Conservation (phyloP, 2,329 filamentous ascomycete genomes). For the Trichophyton rubrum region DNA sequence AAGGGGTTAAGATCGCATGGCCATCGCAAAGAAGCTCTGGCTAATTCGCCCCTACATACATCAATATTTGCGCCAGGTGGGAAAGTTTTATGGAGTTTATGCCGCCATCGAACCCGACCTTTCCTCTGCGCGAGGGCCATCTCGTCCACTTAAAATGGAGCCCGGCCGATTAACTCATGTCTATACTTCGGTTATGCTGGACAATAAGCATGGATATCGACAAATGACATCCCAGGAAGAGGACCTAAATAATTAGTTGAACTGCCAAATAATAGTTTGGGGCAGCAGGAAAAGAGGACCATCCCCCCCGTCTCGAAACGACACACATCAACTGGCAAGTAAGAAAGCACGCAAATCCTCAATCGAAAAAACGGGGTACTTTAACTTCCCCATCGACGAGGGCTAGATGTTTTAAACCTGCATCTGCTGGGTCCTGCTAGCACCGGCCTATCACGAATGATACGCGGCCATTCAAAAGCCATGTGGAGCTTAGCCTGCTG, state of each 20-base stretch:
- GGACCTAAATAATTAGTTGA: too few relatives aligned
- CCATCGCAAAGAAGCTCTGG: neutral
- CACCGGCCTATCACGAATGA: neutral
- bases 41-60: neutral
- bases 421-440: slow-evolving; percentile 4
- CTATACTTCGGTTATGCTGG: neutral
- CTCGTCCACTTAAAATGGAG: slow-evolving; percentile 3
- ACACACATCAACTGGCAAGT: neutral
- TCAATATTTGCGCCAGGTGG: neutral
- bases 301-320: neutral
- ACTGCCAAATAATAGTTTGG: neutral
- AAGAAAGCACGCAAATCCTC: neutral
- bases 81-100: neutral
- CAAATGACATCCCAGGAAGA: neutral
- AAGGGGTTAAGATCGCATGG: neutral
- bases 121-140: neutral
- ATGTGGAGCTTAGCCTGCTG: slow-evolving; percentile 1
- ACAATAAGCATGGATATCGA: neutral
- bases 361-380: neutral
- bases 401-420: slow-evolving; percentile 5
- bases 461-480: neutral
- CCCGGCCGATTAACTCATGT: neutral
- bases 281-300: neutral
- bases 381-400: slow-evolving; percentile 4
- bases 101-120: neutral